Evolutionary conservation across 164 flowering plant genomes (phyloP).

Genomic region (Hamamelis virginiana): DNA sequence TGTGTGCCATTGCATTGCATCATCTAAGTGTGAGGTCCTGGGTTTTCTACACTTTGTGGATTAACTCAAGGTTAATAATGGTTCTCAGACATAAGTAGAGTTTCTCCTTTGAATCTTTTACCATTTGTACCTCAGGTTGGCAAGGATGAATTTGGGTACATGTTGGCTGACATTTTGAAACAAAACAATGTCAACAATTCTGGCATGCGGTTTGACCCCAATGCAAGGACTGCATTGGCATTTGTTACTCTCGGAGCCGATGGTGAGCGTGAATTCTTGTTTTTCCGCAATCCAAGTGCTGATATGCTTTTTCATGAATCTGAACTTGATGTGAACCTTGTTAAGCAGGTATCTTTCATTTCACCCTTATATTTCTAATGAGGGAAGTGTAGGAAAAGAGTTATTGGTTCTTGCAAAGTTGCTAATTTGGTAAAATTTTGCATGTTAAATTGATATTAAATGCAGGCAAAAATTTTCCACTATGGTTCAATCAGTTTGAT

Average conservation of each 20-base stretch:
- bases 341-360: constrained; percentile 40
- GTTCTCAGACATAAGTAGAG: neutral
- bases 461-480: constrained; percentile 69
- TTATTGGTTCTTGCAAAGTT: neutral
- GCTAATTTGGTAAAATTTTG: neutral
- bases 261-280: constrained; percentile 80
- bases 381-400: neutral
- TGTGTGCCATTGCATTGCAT: too few relatives aligned
- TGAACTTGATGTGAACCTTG: constrained; percentile 55
- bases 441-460: neutral
- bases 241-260: constrained; percentile 74
- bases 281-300: constrained; percentile 83
- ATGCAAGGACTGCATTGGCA: constrained; percentile 73
- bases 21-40: neutral
- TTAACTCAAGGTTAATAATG: neutral
- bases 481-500: constrained; percentile 84
- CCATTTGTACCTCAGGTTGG: constrained; percentile 49
- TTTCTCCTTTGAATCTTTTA: neutral
- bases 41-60: neutral
- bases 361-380: neutral
- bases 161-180: constrained; percentile 61
- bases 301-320: constrained; percentile 76
- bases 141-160: constrained; percentile 65
- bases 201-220: constrained; percentile 59
- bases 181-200: constrained; percentile 64